A percentile compares a stretch with the other conserved stretches of the same genome.
These are phyloP conservation scores for Lotus japonicus DNA, from an alignment of 306 rosid genomes.

Conservation along the genomic window DNA sequence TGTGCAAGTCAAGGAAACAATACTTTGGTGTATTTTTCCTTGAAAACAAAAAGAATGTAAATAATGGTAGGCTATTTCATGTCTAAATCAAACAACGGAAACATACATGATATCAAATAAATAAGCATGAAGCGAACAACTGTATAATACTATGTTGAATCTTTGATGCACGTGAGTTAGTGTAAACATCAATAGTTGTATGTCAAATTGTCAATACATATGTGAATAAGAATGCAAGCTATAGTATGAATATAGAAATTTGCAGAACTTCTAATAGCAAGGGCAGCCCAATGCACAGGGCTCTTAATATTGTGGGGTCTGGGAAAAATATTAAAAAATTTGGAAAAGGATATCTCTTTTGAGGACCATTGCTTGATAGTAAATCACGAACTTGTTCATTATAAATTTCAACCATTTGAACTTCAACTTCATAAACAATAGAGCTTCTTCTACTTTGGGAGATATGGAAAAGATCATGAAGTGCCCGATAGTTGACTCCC, in stretches of 20 bases:
- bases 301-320: not conserved
- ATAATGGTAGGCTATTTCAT: not conserved
- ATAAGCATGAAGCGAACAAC: not conserved
- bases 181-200: not conserved
- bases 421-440: constrained; percentile 79
- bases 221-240: constrained; percentile 7
- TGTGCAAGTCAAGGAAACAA: constrained; percentile 86
- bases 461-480: constrained; percentile 87
- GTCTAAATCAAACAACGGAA: not conserved
- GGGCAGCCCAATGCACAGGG: not conserved
- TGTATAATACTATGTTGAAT: not conserved
- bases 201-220: not conserved
- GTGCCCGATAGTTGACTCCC: constrained; percentile 96
- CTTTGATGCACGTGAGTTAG: not conserved
- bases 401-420: constrained; percentile 98
- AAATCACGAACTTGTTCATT: constrained; percentile 98
- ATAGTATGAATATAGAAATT: not conserved
- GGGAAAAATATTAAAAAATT: not conserved
- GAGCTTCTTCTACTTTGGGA: constrained; percentile 78
- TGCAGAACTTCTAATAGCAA: not conserved
- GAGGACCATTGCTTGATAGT: constrained; percentile 68
- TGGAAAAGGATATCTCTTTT: constrained; percentile 85
- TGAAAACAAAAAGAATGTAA: constrained; percentile 7
- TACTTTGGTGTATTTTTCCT: not conserved
- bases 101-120: constrained; percentile 8